A percentile compares a stretch with the other conserved stretches of the same genome.
These are phyloP conservation scores for Byssochlamys sp. DNA, from an alignment of 2,329 filamentous ascomycete species.

Conservation along the genomic window DNA sequence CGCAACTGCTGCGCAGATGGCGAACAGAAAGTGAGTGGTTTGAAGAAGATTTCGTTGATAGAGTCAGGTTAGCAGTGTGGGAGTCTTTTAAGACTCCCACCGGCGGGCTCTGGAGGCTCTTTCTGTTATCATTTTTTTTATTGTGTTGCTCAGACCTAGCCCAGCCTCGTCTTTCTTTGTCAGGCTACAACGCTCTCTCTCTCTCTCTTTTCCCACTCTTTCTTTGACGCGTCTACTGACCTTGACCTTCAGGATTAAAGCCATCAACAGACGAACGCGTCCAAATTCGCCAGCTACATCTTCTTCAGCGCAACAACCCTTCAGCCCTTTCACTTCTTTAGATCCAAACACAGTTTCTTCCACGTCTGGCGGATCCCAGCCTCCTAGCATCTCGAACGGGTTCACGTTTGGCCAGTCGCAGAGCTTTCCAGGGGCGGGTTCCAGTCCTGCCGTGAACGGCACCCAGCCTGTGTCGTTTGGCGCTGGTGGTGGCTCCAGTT, in stretches of 20 bases:
- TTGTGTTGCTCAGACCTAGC: not conserved
- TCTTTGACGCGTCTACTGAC: conserved; percentile 2
- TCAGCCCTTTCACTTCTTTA: conserved; percentile 20
- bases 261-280: conserved; percentile 16
- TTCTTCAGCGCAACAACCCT: conserved; percentile 11
- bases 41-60: conserved; percentile 4
- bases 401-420: conserved; percentile 29
- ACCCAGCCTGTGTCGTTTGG: conserved; percentile 23
- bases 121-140: not conserved
- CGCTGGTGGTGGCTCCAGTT: conserved; percentile 19
- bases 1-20: conserved; percentile 47
- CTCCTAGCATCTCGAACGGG: conserved; percentile 15
- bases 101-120: not conserved
- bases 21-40: conserved; percentile 45
- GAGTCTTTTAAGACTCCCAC: no score
- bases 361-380: conserved; percentile 9
- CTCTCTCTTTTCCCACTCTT: not conserved
- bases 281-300: conserved; percentile 12
- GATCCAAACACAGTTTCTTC: conserved; percentile 21
- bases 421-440: conserved; percentile 22
- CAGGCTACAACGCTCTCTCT: not conserved
- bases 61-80: not conserved
- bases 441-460: conserved; percentile 16
- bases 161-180: not conserved
- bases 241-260: conserved; percentile 18